Percentiles rank a stretch among this genome's conserved stretches.
Evolutionary conservation across 108 stramenopile genomes (phyloP).

Genomic region (Chaetoceros tenuissimus): DNA sequence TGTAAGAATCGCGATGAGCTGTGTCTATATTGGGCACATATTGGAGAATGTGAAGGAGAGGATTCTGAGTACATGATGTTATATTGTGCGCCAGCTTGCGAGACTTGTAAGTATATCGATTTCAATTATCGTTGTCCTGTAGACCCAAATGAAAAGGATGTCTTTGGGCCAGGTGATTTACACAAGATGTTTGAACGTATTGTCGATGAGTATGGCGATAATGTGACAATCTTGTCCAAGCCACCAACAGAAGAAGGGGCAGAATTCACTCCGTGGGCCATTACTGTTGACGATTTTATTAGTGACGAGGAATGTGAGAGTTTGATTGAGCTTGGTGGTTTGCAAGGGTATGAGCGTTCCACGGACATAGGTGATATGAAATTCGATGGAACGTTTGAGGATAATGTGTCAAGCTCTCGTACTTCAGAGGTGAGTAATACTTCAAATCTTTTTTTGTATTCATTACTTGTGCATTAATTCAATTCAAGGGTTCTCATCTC

Average conservation of each 20-base stretch:
- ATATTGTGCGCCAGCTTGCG: constrained; percentile 48
- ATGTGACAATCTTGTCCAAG: neutral
- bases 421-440: no score
- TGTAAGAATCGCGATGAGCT: constrained; percentile 43
- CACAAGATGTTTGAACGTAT: constrained; percentile 59
- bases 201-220: neutral
- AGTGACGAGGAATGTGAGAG: constrained; percentile 55
- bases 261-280: constrained; percentile 3
- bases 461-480: no score
- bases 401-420: constrained; percentile 13
- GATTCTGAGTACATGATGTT: constrained; percentile 52
- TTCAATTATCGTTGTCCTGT: constrained; percentile 43
- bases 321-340: constrained; percentile 56
- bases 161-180: constrained; percentile 54
- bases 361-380: constrained; percentile 35
- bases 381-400: constrained; percentile 32
- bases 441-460: no score
- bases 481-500: no score
- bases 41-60: constrained; percentile 62
- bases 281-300: constrained; percentile 62
- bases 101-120: constrained; percentile 15
- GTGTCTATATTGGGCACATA: constrained; percentile 60
- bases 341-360: constrained; percentile 53
- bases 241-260: neutral
- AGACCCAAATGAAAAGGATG: constrained; percentile 34